Evolutionary conservation across 208 protist species (phyloP).

Genomic region (Acanthamoeba lenticulata): DNA sequence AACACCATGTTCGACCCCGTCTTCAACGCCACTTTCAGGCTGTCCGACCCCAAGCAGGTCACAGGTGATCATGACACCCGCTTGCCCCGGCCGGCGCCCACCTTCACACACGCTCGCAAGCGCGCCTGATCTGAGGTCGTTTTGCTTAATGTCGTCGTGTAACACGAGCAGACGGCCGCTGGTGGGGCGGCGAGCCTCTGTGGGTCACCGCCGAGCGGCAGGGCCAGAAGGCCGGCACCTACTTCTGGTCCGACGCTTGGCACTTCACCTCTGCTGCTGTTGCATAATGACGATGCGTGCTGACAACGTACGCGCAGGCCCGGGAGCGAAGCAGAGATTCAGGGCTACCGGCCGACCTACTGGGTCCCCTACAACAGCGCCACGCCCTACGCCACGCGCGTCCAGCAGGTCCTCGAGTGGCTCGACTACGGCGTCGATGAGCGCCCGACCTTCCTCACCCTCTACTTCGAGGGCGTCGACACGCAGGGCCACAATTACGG

Average conservation of each 20-base stretch:
- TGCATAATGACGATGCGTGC: too few species aligned
- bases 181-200: conserved; percentile 64
- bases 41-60: not conserved
- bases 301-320: not conserved
- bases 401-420: conserved; percentile 59
- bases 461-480: conserved; percentile 66
- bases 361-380: not conserved
- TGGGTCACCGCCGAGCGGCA: conserved; percentile 66
- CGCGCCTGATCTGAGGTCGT: too few species aligned
- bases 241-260: not conserved
- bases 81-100: not conserved
- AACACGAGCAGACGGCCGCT: not conserved
- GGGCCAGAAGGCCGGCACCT: not conserved
- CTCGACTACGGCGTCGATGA: not conserved
- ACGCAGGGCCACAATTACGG: conserved; percentile 30
- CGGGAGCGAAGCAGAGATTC: conserved; percentile 47
- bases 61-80: not conserved
- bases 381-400: not conserved
- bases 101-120: too few species aligned
- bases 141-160: too few species aligned
- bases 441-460: conserved; percentile 38
- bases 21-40: conserved; percentile 49
- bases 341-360: conserved; percentile 53
- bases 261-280: not conserved
- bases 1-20: conserved; percentile 61